These are phyloP conservation scores for Lecanicillium sp. DNA, from an alignment of 2,329 filamentous ascomycete species.

Conservation along the genomic window DNA sequence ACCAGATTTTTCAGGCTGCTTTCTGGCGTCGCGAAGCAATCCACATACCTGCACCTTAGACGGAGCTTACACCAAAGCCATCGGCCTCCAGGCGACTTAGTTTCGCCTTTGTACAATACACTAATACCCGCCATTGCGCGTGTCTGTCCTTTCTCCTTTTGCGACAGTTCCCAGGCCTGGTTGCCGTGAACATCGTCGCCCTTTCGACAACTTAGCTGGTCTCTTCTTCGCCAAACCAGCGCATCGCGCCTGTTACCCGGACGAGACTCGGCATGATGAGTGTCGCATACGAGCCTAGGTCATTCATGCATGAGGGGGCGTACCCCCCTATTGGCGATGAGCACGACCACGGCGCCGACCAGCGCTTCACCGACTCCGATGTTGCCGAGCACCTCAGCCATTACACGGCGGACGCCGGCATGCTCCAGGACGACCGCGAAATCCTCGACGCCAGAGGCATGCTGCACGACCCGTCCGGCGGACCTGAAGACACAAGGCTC, in stretches of 20 bases:
- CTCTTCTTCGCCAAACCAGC: neutral
- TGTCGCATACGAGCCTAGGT: slow-evolving; percentile 46
- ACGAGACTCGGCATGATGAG: slow-evolving; percentile 34
- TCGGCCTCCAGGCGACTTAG: slow-evolving; percentile 3
- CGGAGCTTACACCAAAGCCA: slow-evolving; percentile 13
- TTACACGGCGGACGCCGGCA: slow-evolving; percentile 35
- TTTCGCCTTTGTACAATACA: slow-evolving; percentile 8
- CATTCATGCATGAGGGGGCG: slow-evolving; percentile 41
- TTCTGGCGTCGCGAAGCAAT: slow-evolving; percentile 13
- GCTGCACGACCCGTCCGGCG: slow-evolving; percentile 30
- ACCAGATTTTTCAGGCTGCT: slow-evolving; percentile 32
- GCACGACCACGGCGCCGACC: slow-evolving; percentile 34
- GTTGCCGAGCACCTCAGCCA: slow-evolving; percentile 38
- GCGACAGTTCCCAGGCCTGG: slow-evolving; percentile 2
- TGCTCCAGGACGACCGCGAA: slow-evolving; percentile 32
- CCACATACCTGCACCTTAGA: slow-evolving; percentile 9
- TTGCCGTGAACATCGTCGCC: neutral
- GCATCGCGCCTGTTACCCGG: neutral
- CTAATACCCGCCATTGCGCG: slow-evolving; percentile 8
- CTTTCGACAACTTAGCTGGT: neutral
- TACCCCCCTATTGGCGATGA: slow-evolving; percentile 43
- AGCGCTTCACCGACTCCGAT: slow-evolving; percentile 38
- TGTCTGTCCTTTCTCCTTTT: neutral
- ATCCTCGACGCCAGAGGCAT: slow-evolving; percentile 28
- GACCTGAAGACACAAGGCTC: slow-evolving; percentile 34